Evolutionary conservation across 768 basidiomycete genomes (phyloP).

Genomic region (Coprinellus micaceus): DNA sequence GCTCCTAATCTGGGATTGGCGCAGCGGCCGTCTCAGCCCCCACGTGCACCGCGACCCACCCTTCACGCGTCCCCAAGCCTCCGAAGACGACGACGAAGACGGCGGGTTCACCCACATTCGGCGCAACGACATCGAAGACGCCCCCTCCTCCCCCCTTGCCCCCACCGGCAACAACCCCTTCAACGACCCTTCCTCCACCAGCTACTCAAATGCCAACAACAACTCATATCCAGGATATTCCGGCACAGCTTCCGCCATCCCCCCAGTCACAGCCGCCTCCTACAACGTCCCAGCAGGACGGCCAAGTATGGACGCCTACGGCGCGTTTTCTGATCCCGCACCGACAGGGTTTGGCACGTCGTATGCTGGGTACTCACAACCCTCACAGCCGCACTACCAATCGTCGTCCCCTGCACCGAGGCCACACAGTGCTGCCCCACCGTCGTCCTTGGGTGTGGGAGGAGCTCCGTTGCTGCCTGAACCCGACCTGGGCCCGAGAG

Average conservation of each 20-base stretch:
- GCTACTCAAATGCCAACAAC: no score
- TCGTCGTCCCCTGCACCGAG: no score
- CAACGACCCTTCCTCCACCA: constrained; percentile 52
- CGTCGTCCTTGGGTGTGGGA: neutral
- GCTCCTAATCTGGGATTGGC: constrained; percentile 73
- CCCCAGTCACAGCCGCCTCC: constrained; percentile 28
- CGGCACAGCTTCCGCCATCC: constrained; percentile 25
- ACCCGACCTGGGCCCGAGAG: constrained; percentile 45
- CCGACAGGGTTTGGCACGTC: constrained; percentile 63
- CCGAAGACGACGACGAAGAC: constrained; percentile 53
- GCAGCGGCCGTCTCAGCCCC: constrained; percentile 58
- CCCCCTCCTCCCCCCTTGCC: constrained; percentile 11
- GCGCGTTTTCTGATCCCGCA: constrained; percentile 86
- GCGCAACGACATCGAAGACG: constrained; percentile 32
- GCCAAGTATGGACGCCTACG: constrained; percentile 82
- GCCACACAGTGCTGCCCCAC: no score
- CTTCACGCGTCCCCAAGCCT: constrained; percentile 63
- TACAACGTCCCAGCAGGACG: constrained; percentile 35
- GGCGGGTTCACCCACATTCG: constrained; percentile 49
- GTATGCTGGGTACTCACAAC: constrained; percentile 23
- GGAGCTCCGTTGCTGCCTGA: constrained; percentile 36
- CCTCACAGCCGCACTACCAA: constrained; percentile 15
- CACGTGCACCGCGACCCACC: constrained; percentile 73
- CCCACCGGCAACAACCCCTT: constrained; percentile 43
- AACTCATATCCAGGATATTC: no score